phyloP scores from a whole-genome alignment of 352 stramenopile species.

The Phytopythium aichiense region DNA sequence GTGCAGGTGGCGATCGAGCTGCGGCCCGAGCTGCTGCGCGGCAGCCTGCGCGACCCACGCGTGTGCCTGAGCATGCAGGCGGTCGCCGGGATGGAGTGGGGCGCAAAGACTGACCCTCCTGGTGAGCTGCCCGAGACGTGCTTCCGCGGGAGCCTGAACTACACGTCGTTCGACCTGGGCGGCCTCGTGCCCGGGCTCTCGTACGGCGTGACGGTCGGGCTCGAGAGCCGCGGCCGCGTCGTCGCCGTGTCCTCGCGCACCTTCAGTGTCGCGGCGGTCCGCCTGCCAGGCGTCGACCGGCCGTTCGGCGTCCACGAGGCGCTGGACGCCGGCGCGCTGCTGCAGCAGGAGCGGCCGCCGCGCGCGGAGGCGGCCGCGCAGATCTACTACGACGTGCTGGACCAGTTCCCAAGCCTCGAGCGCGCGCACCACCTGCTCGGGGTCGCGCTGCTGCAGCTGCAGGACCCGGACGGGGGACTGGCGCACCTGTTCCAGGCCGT shows the following conservation, averaged over 20 bases:
- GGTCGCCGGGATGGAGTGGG: conserved; percentile 12
- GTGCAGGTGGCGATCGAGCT: conserved; percentile 54
- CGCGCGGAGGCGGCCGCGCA: conserved; percentile 15
- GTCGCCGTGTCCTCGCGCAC: conserved; percentile 57
- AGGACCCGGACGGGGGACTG: conserved; percentile 21
- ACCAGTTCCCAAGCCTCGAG: conserved; percentile 39
- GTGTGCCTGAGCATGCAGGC: conserved; percentile 62
- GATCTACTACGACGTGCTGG: conserved; percentile 56
- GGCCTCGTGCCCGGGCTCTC: conserved; percentile 48
- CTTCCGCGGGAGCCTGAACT: conserved; percentile 48
- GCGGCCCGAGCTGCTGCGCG: conserved; percentile 29
- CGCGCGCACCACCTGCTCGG: conserved; percentile 50
- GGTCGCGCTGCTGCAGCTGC: conserved; percentile 41
- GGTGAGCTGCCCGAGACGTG: conserved; percentile 48
- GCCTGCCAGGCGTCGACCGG: conserved; percentile 12
- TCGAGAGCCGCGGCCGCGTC: conserved; percentile 44
- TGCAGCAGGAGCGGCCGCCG: conserved; percentile 28
- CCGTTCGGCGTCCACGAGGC: conserved; percentile 43
- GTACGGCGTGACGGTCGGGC: conserved; percentile 50
- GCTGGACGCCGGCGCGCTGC: conserved; percentile 30
- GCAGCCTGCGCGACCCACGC: conserved; percentile 17
- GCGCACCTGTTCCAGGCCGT: conserved; percentile 39
- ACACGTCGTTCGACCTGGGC: conserved; percentile 47
- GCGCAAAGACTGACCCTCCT: conserved; percentile 14
- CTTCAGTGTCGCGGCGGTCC: conserved; percentile 55